A percentile compares a stretch with the other conserved stretches of the same genome.
These are phyloP conservation scores for Echium plantagineum DNA, from an alignment of 257 asterid genomes.

Conservation along the genomic window DNA sequence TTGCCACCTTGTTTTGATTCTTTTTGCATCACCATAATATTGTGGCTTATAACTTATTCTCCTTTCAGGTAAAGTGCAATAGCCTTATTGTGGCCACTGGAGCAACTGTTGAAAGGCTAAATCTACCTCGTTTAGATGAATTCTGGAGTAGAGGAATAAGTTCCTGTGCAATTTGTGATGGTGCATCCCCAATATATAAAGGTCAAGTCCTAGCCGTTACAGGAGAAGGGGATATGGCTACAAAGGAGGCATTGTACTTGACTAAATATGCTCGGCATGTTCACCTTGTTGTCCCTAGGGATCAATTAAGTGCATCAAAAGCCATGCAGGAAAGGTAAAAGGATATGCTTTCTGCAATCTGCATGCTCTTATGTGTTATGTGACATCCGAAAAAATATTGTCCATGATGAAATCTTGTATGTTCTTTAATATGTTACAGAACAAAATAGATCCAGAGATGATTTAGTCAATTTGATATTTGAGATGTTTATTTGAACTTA, in stretches of 20 bases:
- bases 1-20: no score
- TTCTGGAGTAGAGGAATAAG: slow-evolving; percentile 99
- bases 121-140: slow-evolving; percentile 84
- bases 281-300: slow-evolving; percentile 89
- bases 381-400: background rate
- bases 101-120: slow-evolving; percentile 77
- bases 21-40: no score
- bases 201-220: slow-evolving; percentile 96
- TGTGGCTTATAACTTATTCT: background rate
- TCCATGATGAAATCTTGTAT: no score
- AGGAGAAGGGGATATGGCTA: slow-evolving; percentile 99
- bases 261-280: slow-evolving; percentile 99
- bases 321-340: slow-evolving; percentile 98
- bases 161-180: slow-evolving; percentile 99
- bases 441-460: no score
- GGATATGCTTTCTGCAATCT: slow-evolving; percentile 4
- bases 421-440: no score
- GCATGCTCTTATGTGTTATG: background rate
- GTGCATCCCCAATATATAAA: slow-evolving; percentile 95
- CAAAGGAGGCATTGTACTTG: slow-evolving; percentile 94
- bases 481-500: no score
- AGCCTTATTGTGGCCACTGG: slow-evolving; percentile 96
- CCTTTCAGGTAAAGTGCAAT: slow-evolving; percentile 75
- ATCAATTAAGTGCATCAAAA: slow-evolving; percentile 85
- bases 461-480: no score